These are phyloP conservation scores for Corchorus olitorius DNA, from an alignment of 345 rosid genomes.

Conservation along the genomic window DNA sequence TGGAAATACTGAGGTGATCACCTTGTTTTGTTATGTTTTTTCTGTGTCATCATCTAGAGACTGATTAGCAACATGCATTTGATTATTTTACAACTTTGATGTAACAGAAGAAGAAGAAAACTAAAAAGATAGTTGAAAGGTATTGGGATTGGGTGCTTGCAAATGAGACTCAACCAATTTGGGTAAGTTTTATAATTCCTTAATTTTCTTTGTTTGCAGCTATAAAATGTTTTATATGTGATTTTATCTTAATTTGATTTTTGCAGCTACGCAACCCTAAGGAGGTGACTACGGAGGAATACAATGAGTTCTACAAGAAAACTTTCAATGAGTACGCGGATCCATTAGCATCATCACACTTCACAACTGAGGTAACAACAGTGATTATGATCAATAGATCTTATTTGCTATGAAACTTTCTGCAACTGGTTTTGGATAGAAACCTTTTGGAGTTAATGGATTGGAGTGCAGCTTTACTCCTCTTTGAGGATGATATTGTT, in stretches of 20 bases:
- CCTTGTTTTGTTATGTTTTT: conserved; percentile 3
- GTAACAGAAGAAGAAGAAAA: conserved; percentile 85
- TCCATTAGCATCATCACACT: conserved; percentile 94
- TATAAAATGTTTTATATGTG: conserved; percentile 4
- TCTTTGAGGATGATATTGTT: neutral
- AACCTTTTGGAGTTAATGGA: neutral
- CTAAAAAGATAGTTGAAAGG: conserved; percentile 85
- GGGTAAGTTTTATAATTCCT: conserved; percentile 56
- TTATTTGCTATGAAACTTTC: neutral
- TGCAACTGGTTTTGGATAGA: neutral
- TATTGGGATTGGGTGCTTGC: conserved; percentile 99
- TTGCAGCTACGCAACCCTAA: conserved; percentile 91
- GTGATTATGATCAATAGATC: neutral
- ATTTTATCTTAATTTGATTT: conserved; percentile 13
- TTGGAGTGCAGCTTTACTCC: conserved; percentile 1
- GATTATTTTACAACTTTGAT: conserved; percentile 5
- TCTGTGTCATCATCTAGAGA: conserved; percentile 9
- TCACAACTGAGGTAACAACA: conserved; percentile 85
- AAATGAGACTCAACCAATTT: conserved; percentile 95
- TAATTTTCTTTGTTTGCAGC: neutral
- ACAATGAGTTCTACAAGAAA: conserved; percentile 88
- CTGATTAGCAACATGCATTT: conserved; percentile 5
- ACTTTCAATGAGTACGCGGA: conserved; percentile 93
- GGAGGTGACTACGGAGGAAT: conserved; percentile 84
- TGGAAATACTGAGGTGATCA: conserved; percentile 58